A percentile compares a stretch with the other conserved stretches of the same genome.
Evolutionary conservation across 2,329 filamentous ascomycete genomes (phyloP).

Genomic region (Ceratocystiopsis minuta): DNA sequence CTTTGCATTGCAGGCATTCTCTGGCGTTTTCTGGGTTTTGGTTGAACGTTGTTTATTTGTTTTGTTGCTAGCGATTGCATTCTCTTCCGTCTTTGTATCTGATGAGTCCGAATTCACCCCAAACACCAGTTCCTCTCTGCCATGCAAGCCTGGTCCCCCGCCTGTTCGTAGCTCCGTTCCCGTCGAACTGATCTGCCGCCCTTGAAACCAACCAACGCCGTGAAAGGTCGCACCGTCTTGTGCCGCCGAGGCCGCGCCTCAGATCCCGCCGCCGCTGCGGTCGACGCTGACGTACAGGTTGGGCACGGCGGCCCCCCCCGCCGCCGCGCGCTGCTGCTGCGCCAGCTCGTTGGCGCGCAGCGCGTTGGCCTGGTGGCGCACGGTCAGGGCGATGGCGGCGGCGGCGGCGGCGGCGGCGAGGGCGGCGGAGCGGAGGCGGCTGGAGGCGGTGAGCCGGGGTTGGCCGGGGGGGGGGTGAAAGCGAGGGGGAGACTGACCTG

Average conservation of each 20-base stretch:
- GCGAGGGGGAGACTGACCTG: no score
- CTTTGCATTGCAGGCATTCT: not conserved
- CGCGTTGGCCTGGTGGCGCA: slow-evolving; percentile 19
- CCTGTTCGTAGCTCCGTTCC: no score
- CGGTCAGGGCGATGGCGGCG: slow-evolving; percentile 12
- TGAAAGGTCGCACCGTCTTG: not conserved
- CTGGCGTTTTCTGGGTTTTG: not conserved
- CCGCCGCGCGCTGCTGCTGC: slow-evolving; percentile 18
- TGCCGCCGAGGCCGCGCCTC: not conserved
- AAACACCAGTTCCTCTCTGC: no score
- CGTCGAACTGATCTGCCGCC: no score
- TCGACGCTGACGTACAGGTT: slow-evolving; percentile 33
- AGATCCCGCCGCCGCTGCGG: slow-evolving; percentile 30
- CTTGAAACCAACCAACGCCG: no score
- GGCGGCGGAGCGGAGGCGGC: slow-evolving; percentile 20
- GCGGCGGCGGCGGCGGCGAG: slow-evolving; percentile 16
- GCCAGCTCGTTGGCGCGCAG: slow-evolving; percentile 24
- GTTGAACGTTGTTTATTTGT: no score
- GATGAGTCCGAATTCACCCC: no score
- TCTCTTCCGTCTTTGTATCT: no score
- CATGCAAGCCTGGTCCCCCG: no score
- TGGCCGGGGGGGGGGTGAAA: no score
- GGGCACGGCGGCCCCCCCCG: slow-evolving; percentile 5
- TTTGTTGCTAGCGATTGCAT: no score
- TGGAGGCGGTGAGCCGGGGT: no score